Evolutionary conservation across 495 filamentous ascomycete genomes (phyloP), one percentile per base, ranked within the genome.

Genomic region (Aspergillus affinis): DNA sequence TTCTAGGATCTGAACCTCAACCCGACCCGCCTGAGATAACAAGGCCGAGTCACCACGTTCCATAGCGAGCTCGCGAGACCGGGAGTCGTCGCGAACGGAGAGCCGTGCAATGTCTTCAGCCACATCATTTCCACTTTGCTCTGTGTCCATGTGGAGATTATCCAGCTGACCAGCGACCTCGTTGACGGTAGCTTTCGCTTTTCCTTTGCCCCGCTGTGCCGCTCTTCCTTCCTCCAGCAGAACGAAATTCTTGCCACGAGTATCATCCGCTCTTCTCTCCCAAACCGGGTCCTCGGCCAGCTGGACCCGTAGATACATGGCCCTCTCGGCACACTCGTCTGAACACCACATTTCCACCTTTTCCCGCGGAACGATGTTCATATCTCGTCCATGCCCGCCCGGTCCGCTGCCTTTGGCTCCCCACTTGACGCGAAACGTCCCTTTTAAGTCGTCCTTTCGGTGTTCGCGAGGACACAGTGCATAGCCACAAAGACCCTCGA

Each of bases 331-430:
- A 79, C 94, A 98, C 18, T 77, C 78, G 48, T 89, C 82, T 0
- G 86, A 89, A 69, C 94, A 98, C 91, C 95, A 98, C 67, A 88
- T 87, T 73, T 95, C 91, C 10, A 93, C 64, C 64, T 88, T 82
- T 55, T 85, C 83, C 9, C 77, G 81, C n/a, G 82, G 79, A 12
- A 88, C 84, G 46, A 88, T 82, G 21, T 82, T 81, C 71, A 84
- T 75, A 54, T 81, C 75, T 41, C 75, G 67, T 48, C 81, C 75
- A 4, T 74, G 72, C 20, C 80, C 79, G 64, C 72, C 78, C 54
- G 83, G 72, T 61, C 80, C 82, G 60, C 78, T 80, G 23, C 84
- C 78, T 59, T 76, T 79, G 2, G 72, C 63, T 36, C 76, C 77
- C 54, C 73, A 76, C 21, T 82, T 72, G 48, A 86, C 79, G 18